Conservation (phyloP, 2,329 filamentous ascomycete genomes). For the Paraconiothyrium sp. region DNA sequence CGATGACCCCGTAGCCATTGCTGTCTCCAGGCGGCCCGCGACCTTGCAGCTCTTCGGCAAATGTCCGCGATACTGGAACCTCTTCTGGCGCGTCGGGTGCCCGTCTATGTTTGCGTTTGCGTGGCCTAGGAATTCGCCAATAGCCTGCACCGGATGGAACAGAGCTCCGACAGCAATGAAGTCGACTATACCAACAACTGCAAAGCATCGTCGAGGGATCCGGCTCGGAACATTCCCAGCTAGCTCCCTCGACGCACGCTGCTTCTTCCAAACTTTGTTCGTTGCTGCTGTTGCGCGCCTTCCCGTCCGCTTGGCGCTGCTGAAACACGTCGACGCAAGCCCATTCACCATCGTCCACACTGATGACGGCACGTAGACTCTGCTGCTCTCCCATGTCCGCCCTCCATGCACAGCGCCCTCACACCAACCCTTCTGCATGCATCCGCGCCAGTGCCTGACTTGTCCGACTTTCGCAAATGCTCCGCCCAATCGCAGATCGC, state of each 20-base stretch:
- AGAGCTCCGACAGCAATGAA: neutral
- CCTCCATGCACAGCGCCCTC: neutral
- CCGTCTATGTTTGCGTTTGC: too few species aligned
- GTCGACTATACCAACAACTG: neutral
- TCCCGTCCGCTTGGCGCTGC: constrained; percentile 8
- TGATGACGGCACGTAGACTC: neutral
- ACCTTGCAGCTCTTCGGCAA: neutral
- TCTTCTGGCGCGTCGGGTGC: too few species aligned
- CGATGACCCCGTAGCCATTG: neutral
- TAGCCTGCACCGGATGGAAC: neutral
- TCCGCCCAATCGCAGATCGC: neutral
- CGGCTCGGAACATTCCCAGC: neutral
- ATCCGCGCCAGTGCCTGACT: neutral
- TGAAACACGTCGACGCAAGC: constrained; percentile 5
- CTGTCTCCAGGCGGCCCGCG: neutral
- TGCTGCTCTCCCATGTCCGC: neutral
- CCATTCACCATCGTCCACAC: neutral
- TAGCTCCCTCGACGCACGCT: neutral
- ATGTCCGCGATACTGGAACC: neutral
- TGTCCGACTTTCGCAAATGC: neutral
- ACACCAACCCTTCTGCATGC: neutral
- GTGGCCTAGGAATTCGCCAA: neutral
- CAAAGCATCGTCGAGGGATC: neutral
- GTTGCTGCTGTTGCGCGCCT: neutral
- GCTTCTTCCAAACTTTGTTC: neutral